These are phyloP conservation scores for Kwoniella bestiolae DNA, from an alignment of 768 basidiomycete genomes.

Conservation along the genomic window DNA sequence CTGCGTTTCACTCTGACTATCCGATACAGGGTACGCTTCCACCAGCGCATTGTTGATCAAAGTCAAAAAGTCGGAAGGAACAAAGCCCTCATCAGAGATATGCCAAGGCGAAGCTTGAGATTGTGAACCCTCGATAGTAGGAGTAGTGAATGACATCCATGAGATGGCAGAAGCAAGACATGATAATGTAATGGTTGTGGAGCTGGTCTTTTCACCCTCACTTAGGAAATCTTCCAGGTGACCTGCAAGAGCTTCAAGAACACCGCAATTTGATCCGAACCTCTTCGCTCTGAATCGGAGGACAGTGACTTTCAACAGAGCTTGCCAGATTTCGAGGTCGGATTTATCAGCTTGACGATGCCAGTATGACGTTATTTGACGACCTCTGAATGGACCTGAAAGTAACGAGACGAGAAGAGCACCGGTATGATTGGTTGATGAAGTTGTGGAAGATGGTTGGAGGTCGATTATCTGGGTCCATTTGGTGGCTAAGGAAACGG, in stretches of 20 bases:
- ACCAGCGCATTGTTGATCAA: slow-evolving; percentile 33
- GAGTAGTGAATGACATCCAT: slow-evolving; percentile 32
- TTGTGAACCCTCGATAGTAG: slow-evolving; percentile 15
- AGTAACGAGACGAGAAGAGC: slow-evolving; percentile 47
- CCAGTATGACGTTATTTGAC: slow-evolving; percentile 38
- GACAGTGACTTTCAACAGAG: slow-evolving; percentile 35
- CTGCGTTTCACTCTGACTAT: not conserved
- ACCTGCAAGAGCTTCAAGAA: slow-evolving; percentile 43
- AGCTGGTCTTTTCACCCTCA: slow-evolving; percentile 34
- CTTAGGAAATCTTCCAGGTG: slow-evolving; percentile 39
- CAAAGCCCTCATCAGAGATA: slow-evolving; percentile 33
- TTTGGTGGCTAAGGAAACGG: slow-evolving; percentile 30
- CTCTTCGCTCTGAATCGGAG: slow-evolving; percentile 44
- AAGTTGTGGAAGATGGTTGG: slow-evolving; percentile 29
- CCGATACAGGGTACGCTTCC: slow-evolving; percentile 33
- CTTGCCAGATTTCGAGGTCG: slow-evolving; percentile 40
- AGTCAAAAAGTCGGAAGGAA: slow-evolving; percentile 43
- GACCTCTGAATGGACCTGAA: slow-evolving; percentile 41
- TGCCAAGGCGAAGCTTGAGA: slow-evolving; percentile 17
- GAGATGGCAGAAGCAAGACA: slow-evolving; percentile 38
- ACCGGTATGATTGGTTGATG: slow-evolving; percentile 48
- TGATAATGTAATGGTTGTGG: slow-evolving; percentile 43
- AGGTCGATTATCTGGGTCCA: slow-evolving; percentile 39
- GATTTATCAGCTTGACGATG: slow-evolving; percentile 28
- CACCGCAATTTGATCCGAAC: slow-evolving; percentile 45